Conservation (phyloP, 208 protist genomes). For the Wallacemonas collosoma region DNA sequence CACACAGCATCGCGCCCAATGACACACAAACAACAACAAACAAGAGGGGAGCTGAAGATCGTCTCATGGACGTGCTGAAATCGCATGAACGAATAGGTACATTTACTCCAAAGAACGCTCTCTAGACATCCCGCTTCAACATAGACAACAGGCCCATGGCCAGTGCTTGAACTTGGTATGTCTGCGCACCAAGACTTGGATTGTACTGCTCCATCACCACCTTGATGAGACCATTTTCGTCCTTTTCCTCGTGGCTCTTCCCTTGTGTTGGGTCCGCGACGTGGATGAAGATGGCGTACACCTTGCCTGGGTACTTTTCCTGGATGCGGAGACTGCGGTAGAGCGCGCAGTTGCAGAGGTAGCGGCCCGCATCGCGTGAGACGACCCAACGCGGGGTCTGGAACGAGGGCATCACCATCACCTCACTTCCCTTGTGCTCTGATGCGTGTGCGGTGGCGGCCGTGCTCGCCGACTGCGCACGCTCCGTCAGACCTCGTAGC, state of each 20-base stretch:
- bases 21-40: too few species aligned
- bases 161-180: background rate
- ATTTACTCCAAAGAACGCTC: background rate
- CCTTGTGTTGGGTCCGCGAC: slow-evolving; percentile 33
- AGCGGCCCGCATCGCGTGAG: slow-evolving; percentile 62
- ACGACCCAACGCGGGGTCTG: slow-evolving; percentile 45
- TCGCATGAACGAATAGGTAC: too few species aligned
- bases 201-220: slow-evolving; percentile 1
- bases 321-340: slow-evolving; percentile 58
- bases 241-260: background rate
- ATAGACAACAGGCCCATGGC: background rate
- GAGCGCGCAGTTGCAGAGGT: slow-evolving; percentile 75
- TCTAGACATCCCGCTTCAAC: background rate
- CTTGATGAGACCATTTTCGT: background rate
- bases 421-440: slow-evolving; percentile 8
- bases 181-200: background rate
- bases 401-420: slow-evolving; percentile 37
- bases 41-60: too few species aligned
- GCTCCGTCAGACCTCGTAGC: slow-evolving; percentile 16
- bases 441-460: slow-evolving; percentile 1
- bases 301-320: slow-evolving; percentile 31
- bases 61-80: too few species aligned
- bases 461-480: slow-evolving; percentile 1
- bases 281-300: slow-evolving; percentile 60
- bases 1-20: background rate